These are phyloP conservation scores for Cladosporium sp. DNA, from an alignment of 2,329 filamentous ascomycete species.

Conservation along the genomic window DNA sequence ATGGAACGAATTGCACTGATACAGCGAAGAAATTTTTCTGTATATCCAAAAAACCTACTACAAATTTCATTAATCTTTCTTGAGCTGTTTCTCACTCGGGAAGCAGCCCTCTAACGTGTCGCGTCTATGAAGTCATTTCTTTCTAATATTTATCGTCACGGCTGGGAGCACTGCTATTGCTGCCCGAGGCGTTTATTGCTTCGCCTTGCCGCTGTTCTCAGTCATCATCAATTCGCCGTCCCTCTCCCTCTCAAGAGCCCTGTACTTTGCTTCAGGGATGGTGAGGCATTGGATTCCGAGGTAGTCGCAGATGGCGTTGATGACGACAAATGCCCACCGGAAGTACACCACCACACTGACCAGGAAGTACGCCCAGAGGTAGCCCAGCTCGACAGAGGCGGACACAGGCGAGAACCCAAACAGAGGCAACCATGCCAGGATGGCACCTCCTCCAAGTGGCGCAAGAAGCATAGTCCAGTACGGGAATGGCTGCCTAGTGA, in stretches of 20 bases:
- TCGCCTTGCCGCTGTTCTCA: conserved; percentile 12
- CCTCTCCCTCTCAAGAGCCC: conserved; percentile 28
- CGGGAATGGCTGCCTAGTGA: conserved; percentile 90
- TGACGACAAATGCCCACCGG: conserved; percentile 88
- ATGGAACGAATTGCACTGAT: neutral
- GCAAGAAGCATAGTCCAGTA: conserved; percentile 92
- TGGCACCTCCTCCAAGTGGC: conserved; percentile 80
- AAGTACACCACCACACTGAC: conserved; percentile 86
- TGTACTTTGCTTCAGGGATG: conserved; percentile 55
- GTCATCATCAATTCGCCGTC: conserved; percentile 16
- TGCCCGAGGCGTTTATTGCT: neutral
- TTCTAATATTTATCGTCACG: conserved; percentile 3
- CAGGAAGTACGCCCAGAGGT: conserved; percentile 79
- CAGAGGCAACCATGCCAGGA: conserved; percentile 78
- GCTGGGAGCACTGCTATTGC: conserved; percentile 1
- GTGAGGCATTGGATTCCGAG: conserved; percentile 94
- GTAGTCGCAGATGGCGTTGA: conserved; percentile 86
- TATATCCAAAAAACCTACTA: conserved; percentile 1
- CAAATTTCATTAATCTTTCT: conserved; percentile 17
- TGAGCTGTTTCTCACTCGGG: neutral
- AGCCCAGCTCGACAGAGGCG: conserved; percentile 66
- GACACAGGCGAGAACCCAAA: conserved; percentile 70
- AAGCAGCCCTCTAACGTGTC: conserved; percentile 9
- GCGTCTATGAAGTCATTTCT: conserved; percentile 11
- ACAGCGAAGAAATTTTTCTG: neutral